phyloP scores from a whole-genome alignment of 2,329 filamentous ascomycete genomes.

The Blastomyces emzantsi region DNA sequence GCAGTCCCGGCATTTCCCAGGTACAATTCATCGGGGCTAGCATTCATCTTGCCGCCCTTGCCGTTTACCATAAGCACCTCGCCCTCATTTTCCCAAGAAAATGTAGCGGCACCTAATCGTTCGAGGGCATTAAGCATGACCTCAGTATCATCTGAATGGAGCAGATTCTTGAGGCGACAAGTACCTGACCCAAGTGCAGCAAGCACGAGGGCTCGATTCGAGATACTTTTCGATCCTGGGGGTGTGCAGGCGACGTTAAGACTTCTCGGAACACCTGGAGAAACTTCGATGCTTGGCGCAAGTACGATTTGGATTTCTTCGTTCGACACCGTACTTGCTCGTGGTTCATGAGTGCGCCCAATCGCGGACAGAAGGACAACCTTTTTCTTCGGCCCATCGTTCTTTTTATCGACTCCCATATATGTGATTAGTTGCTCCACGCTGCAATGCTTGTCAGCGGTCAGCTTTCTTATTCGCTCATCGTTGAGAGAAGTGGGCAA shows the following conservation, averaged over 20 bases:
- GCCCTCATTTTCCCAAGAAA: slow-evolving; percentile 91
- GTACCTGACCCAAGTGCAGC: slow-evolving; percentile 80
- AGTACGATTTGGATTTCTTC: slow-evolving; percentile 72
- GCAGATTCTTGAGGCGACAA: slow-evolving; percentile 80
- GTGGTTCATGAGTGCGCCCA: slow-evolving; percentile 76
- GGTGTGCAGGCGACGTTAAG: slow-evolving; percentile 70
- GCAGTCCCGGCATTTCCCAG: slow-evolving; percentile 95
- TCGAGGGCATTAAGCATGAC: slow-evolving; percentile 93
- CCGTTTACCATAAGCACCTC: slow-evolving; percentile 81
- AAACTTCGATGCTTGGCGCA: slow-evolving; percentile 66
- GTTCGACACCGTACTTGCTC: slow-evolving; percentile 84
- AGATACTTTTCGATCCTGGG: slow-evolving; percentile 95
- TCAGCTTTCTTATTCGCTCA: slow-evolving; percentile 69
- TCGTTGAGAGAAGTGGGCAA: slow-evolving; percentile 79
- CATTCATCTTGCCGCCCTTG: slow-evolving; percentile 75
- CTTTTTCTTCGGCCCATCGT: slow-evolving; percentile 90
- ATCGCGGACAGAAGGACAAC: slow-evolving; percentile 87
- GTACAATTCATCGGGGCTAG: slow-evolving; percentile 70
- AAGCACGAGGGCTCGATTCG: slow-evolving; percentile 87
- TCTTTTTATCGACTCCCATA: slow-evolving; percentile 99
- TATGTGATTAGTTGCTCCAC: slow-evolving; percentile 79
- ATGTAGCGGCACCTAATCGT: slow-evolving; percentile 74
- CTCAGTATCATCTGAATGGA: slow-evolving; percentile 95
- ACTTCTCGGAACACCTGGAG: slow-evolving; percentile 57
- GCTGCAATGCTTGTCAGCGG: slow-evolving; percentile 77